Percentiles rank a stretch among this genome's conserved stretches.
Conservation (phyloP, 2,329 filamentous ascomycete species). For the Hypoxylon sp. region DNA sequence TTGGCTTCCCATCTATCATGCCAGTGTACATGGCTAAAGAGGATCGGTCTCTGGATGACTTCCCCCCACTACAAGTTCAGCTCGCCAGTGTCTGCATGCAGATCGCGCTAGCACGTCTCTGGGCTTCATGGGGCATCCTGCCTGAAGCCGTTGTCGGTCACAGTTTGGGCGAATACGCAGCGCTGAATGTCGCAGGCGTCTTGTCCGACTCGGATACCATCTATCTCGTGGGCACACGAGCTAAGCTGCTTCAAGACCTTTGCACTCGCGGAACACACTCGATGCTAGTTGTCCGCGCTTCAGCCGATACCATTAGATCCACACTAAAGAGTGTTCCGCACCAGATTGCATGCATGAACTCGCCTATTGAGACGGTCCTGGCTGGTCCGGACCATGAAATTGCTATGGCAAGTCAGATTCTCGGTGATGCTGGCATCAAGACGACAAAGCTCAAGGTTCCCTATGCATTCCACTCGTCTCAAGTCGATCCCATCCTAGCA, state of each 20-base stretch:
- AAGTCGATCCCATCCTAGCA: not conserved
- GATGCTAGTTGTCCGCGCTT: not conserved
- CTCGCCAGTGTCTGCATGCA: conserved; percentile 54
- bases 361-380: not conserved
- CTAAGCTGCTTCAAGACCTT: not conserved
- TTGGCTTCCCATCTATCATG: conserved; percentile 67
- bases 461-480: not conserved
- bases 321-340: not conserved
- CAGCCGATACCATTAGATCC: not conserved
- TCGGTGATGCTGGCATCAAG: not conserved
- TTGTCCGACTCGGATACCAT: not conserved
- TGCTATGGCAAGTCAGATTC: not conserved
- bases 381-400: no score
- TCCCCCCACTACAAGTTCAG: conserved; percentile 61
- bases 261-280: not conserved
- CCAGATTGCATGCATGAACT: not conserved
- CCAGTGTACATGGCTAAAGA: conserved; percentile 60
- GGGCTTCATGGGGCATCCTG: conserved; percentile 56
- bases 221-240: not conserved
- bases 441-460: not conserved
- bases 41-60: conserved; percentile 23
- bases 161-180: not conserved
- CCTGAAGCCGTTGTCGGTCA: conserved; percentile 56
- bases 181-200: not conserved
- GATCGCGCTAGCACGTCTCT: conserved; percentile 57